Conservation (phyloP, 805 yeast species). For the Kockiozyma suomiensis region DNA sequence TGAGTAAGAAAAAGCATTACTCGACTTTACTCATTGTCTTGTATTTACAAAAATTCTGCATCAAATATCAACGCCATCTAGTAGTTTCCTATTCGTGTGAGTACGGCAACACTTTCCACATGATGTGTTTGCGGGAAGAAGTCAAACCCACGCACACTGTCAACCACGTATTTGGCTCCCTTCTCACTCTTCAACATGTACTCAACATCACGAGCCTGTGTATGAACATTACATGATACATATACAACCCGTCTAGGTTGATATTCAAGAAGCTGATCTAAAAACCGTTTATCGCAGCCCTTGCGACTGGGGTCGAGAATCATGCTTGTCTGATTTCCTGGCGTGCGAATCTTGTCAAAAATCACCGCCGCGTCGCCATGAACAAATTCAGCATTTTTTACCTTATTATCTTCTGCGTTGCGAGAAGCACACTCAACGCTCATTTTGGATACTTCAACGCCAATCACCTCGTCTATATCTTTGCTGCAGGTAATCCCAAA, state of each 20-base stretch:
- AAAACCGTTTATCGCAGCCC: conserved; percentile 88
- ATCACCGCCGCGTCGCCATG: conserved; percentile 92
- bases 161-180: conserved; percentile 63
- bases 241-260: conserved; percentile 88
- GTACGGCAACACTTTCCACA: conserved; percentile 84
- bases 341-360: conserved; percentile 72
- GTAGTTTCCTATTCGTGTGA: conserved; percentile 38
- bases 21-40: too few relatives aligned
- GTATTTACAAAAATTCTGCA: background rate
- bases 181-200: conserved; percentile 71
- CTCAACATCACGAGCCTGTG: conserved; percentile 93
- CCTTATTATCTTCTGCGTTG: conserved; percentile 75
- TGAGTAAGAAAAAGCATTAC: too few relatives aligned
- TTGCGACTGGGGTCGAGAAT: conserved; percentile 97
- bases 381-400: conserved; percentile 78
- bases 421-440: conserved; percentile 83
- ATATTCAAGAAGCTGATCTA: conserved; percentile 81
- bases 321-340: conserved; percentile 76
- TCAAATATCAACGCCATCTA: background rate
- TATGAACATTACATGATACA: conserved; percentile 95
- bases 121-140: conserved; percentile 96
- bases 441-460: conserved; percentile 92
- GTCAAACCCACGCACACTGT: conserved; percentile 90
- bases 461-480: conserved; percentile 81
- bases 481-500: conserved; percentile 84